phyloP scores from a whole-genome alignment of 1,284 basidiomycete genomes.

The Pascua sp. region DNA sequence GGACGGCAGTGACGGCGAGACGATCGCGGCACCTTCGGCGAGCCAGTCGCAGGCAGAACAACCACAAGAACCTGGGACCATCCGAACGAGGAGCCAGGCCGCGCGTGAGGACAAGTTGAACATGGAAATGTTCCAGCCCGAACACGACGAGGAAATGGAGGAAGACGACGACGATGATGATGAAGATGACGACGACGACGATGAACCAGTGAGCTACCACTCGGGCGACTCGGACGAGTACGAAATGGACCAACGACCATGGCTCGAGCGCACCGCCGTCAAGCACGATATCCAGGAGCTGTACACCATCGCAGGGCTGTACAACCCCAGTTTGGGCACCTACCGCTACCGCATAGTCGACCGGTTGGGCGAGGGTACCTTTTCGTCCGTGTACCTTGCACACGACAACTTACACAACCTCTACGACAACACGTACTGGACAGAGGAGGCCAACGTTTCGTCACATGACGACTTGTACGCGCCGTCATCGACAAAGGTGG shows the following conservation, averaged over 20 bases:
- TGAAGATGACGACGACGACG: conserved; percentile 15
- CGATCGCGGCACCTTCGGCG: conserved; percentile 5
- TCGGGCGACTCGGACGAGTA: conserved; percentile 45
- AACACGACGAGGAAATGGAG: conserved; percentile 29
- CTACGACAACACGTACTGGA: conserved; percentile 81
- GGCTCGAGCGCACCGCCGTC: conserved; percentile 72
- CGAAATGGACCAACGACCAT: conserved; percentile 50
- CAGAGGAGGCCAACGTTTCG: conserved; percentile 54
- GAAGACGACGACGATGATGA: conserved; percentile 24
- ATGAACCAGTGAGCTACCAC: conserved; percentile 32
- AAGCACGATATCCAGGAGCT: conserved; percentile 65
- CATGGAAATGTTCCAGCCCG: neutral
- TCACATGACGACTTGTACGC: conserved; percentile 4
- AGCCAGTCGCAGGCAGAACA: conserved; percentile 24
- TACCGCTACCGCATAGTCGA: conserved; percentile 76
- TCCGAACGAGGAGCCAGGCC: neutral
- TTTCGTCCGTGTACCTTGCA: conserved; percentile 98
- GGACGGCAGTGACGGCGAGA: conserved; percentile 48
- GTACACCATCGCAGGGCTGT: conserved; percentile 23
- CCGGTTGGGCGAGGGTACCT: conserved; percentile 90
- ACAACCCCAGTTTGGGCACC: conserved; percentile 5
- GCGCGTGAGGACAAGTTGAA: neutral
- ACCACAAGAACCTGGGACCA: conserved; percentile 50
- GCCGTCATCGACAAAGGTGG: conserved; percentile 63
- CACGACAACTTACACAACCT: conserved; percentile 70